phyloP scores from a whole-genome alignment of 2,329 filamentous ascomycete genomes.

The Fusarium haematococcum region DNA sequence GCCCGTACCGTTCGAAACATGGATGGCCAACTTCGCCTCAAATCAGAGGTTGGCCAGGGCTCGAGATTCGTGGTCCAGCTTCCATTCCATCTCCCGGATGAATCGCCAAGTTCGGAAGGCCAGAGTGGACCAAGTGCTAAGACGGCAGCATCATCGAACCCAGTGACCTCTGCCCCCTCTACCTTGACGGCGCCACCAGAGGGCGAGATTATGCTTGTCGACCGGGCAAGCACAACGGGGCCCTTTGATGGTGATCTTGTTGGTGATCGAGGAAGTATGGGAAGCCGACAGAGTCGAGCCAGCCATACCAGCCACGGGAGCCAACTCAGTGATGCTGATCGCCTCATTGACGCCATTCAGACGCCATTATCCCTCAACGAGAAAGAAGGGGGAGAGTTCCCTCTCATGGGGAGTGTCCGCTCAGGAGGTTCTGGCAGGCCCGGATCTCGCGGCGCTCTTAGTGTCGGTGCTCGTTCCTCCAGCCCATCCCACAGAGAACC shows the following conservation, averaged over 20 bases:
- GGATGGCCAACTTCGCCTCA: slow-evolving; percentile 86
- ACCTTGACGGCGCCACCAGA: slow-evolving; percentile 48
- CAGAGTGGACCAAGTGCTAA: slow-evolving; percentile 1
- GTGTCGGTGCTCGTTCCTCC: slow-evolving; percentile 17
- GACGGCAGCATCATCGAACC: slow-evolving; percentile 16
- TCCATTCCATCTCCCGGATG: slow-evolving; percentile 74
- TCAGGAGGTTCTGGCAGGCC: slow-evolving; percentile 27
- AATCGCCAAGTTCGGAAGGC: slow-evolving; percentile 41
- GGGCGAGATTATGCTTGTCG: slow-evolving; percentile 73
- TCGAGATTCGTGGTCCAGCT: slow-evolving; percentile 85
- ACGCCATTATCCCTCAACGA: slow-evolving; percentile 63
- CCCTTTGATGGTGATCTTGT: slow-evolving; percentile 19
- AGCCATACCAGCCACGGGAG: slow-evolving; percentile 61
- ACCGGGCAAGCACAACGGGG: slow-evolving; percentile 52
- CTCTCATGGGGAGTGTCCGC: slow-evolving; percentile 28
- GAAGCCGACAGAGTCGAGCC: slow-evolving; percentile 50
- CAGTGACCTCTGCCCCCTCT: slow-evolving; percentile 35
- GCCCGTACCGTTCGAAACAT: slow-evolving; percentile 88
- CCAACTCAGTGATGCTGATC: slow-evolving; percentile 72
- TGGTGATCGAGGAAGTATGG: slow-evolving; percentile 31
- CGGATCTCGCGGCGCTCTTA: slow-evolving; percentile 8
- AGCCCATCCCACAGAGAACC: slow-evolving; percentile 18
- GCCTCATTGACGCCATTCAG: slow-evolving; percentile 78
- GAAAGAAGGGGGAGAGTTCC: slow-evolving; percentile 48
- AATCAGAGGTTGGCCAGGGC: slow-evolving; percentile 85